Percentiles rank a stretch among this genome's conserved stretches.
phyloP scores from a whole-genome alignment of 129 eudicot genomes.

The Daucus carota region DH1_v3.0 NC_030384.2:50543001-50543500 shows the following conservation, averaged over 20 bases:
- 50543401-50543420: conserved; percentile 80
- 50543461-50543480: conserved; percentile 24
- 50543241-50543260: background rate
- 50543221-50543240: conserved; percentile 53
- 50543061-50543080: background rate
- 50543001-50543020: background rate
- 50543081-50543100: background rate
- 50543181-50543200: conserved; percentile 50
- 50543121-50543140: conserved; percentile 51
- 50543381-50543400: conserved; percentile 88
- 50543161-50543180: conserved; percentile 57
- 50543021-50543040: background rate
- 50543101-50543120: conserved; percentile 30
- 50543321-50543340: conserved; percentile 6
- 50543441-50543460: conserved; percentile 87
- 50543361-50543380: conserved; percentile 91
- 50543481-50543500: conserved; percentile 46
- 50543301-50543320: background rate
- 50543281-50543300: background rate
- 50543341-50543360: conserved; percentile 74
- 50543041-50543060: background rate
- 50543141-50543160: conserved; percentile 60
- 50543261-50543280: background rate
- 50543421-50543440: conserved; percentile 71
- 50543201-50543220: conserved; percentile 36